Evolutionary conservation across 2,329 filamentous ascomycete species (phyloP).

Genomic region (Colletotrichum siamense): DNA sequence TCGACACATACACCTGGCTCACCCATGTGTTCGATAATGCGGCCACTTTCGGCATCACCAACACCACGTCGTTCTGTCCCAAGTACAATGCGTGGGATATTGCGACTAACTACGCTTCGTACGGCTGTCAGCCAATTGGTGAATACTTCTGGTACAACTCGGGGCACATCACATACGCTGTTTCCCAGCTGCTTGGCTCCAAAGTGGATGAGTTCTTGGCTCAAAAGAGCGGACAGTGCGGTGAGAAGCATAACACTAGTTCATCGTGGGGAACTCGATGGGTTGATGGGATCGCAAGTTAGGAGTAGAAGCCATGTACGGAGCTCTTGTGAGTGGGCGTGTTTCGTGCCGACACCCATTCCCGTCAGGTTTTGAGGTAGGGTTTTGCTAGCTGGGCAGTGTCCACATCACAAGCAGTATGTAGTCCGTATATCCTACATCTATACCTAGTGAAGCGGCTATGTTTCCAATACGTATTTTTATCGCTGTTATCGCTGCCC

Average conservation of each 20-base stretch:
- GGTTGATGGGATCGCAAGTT: background rate
- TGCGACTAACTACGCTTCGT: conserved; percentile 24
- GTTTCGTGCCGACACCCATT: background rate
- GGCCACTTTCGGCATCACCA: conserved; percentile 29
- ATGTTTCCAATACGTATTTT: too few relatives aligned
- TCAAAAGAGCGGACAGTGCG: background rate
- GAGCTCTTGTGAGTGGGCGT: background rate
- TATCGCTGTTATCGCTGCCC: too few relatives aligned
- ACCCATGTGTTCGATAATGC: conserved; percentile 33
- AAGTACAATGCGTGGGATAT: conserved; percentile 29
- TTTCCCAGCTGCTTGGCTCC: background rate
- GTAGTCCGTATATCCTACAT: too few relatives aligned
- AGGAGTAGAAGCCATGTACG: fast-evolving
- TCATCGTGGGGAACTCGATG: background rate
- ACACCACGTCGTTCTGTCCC: conserved; percentile 31
- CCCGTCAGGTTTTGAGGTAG: fast-evolving
- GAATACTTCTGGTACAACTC: conserved; percentile 37
- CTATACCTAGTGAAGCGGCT: too few relatives aligned
- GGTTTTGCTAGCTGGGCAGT: fast-evolving
- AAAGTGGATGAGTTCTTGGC: conserved; percentile 2
- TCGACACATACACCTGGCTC: conserved; percentile 36
- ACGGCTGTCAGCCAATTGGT: conserved; percentile 31
- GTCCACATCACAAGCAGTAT: fast-evolving
- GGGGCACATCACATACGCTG: conserved; percentile 26
- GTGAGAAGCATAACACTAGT: background rate